These are phyloP conservation scores for Akanthomyces muscarius DNA, from an alignment of 2,329 filamentous ascomycete genomes.

Conservation along the genomic window DNA sequence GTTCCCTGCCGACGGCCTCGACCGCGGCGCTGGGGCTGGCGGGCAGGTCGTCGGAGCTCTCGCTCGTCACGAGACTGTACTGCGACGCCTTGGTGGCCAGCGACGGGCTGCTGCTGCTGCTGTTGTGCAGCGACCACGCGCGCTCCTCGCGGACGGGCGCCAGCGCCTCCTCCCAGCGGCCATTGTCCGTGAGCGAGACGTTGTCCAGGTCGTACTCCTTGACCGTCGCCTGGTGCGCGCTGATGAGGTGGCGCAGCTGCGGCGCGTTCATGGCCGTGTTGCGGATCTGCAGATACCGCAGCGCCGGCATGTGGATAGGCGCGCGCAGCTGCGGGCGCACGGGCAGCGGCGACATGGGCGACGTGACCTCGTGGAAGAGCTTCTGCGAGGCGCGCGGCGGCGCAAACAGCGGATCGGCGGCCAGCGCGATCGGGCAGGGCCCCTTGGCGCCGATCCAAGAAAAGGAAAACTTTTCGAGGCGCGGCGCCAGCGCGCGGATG, in stretches of 20 bases:
- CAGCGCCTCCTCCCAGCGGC: constrained; percentile 80
- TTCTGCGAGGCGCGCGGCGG: constrained; percentile 51
- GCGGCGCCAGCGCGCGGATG: constrained; percentile 63
- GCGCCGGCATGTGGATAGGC: constrained; percentile 61
- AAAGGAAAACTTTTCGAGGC: constrained; percentile 68
- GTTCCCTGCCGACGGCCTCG: constrained; percentile 47
- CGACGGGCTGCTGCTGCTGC: constrained; percentile 27
- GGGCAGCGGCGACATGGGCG: constrained; percentile 60
- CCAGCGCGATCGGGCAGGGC: constrained; percentile 67
- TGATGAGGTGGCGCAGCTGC: constrained; percentile 67
- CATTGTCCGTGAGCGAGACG: constrained; percentile 61
- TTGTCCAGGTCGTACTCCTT: constrained; percentile 78
- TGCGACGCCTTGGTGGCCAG: constrained; percentile 5
- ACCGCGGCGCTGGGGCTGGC: constrained; percentile 49
- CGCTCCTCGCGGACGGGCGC: constrained; percentile 55
- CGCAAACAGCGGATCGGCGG: constrained; percentile 66
- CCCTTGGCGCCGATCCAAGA: constrained; percentile 72
- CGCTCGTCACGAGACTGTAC: constrained; percentile 32
- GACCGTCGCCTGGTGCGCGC: constrained; percentile 62
- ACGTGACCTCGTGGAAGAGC: constrained; percentile 61
- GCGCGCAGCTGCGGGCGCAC: constrained; percentile 43
- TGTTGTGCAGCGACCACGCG: constrained; percentile 30
- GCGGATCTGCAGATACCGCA: constrained; percentile 66
- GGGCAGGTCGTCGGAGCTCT: constrained; percentile 37
- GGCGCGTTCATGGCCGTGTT: constrained; percentile 68